Evolutionary conservation across 148 eudicot genomes (phyloP), one percentile per base, ranked within the genome.

Genomic region (Silene uniflora): DNA sequence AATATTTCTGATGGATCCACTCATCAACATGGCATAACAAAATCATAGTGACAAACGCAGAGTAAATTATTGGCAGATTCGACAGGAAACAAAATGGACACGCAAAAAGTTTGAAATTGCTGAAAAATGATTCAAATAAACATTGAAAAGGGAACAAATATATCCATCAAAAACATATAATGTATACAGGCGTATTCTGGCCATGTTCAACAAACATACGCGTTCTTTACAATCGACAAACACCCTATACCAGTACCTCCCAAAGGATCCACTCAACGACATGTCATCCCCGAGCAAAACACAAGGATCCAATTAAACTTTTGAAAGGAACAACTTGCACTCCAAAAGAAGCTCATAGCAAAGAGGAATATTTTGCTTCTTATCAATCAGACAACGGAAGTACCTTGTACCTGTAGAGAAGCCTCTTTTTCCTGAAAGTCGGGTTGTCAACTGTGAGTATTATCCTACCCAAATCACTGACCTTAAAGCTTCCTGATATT

Each of bases 361-460:
- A 44, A 27, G 25, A 7, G 62, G 52, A 11, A 8, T 22, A 7
- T 46, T 49, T 61, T 63, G 25, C 13, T 39, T 39, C 62, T 72
- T 27, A 65, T 91, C 73, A 85, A 62, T 88, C 87, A 60, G 78
- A 74, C 58, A 72, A 82, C 39, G 92, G 91, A 49, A 83, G 76
- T 44, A 88, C 98, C 84, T 90, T 91, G 89, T 86, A 90, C 91
- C 98, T 87, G 89, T 94, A 94, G 56, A 94, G 83, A 60, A 92
- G 87, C 82, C 87, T 92, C 87, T 88, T 92, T 83, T 78, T 92
- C 84, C 88, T 94, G 71, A 88, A 77, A 21, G 87, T 86, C 22
- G 92, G 88, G 89, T 94, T 94, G 78, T 92, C 91, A 11, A 94
- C 76, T 3, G 91, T 84, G 70, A 94, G 97, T 75, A 91, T 73